Evolutionary conservation across 257 asterid genomes (phyloP).

Genomic region (Knoxia roxburghii): DNA sequence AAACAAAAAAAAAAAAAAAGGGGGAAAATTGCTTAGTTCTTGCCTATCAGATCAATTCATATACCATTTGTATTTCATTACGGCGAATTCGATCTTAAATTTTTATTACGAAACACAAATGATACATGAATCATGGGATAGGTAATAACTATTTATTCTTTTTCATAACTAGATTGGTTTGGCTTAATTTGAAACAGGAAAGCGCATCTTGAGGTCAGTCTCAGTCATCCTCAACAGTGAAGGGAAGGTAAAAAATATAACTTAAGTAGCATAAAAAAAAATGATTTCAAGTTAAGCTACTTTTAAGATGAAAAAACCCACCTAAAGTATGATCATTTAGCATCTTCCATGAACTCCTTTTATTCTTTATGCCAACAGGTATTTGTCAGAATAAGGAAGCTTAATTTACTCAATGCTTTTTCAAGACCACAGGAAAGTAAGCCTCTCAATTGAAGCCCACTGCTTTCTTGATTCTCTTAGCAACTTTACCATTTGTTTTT

Average conservation of each 20-base stretch:
- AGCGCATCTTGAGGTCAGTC: constrained; percentile 46
- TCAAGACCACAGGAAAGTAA: constrained; percentile 66
- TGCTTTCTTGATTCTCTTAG: background rate
- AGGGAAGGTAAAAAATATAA: constrained; percentile 44
- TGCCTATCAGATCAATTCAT: no score
- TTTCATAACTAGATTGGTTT: background rate
- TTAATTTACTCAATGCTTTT: constrained; percentile 50
- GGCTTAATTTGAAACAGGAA: constrained; percentile 43
- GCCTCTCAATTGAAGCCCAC: constrained; percentile 15
- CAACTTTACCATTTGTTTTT: background rate
- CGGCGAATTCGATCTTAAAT: no score
- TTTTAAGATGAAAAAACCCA: no score
- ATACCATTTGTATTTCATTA: no score
- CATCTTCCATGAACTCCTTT: background rate
- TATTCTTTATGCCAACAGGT: constrained; percentile 40
- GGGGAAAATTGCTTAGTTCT: no score
- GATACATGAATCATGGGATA: no score
- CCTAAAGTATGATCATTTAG: no score
- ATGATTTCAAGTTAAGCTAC: no score
- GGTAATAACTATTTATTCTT: constrained; percentile 1
- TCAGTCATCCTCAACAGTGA: constrained; percentile 50
- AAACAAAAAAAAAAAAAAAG: no score
- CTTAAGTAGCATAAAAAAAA: no score
- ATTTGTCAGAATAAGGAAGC: constrained; percentile 64
- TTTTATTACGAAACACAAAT: no score